A percentile compares a stretch with the other conserved stretches of the same genome.
phyloP scores from a whole-genome alignment of 371 early-diverging fungal species.

The Mucor piriformis region DNA sequence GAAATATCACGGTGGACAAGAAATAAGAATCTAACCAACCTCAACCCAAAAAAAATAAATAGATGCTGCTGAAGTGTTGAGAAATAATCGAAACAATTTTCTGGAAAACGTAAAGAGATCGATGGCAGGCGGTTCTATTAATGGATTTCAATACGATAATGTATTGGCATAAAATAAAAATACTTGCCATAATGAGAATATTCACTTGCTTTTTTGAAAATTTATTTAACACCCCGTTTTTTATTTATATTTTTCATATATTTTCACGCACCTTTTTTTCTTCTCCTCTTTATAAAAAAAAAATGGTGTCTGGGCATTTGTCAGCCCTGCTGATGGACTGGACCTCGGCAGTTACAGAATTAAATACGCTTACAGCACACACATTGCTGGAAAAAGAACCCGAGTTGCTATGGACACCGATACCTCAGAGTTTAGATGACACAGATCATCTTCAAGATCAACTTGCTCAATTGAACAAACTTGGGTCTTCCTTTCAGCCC shows the following conservation, averaged over 20 bases:
- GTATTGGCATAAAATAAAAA: conserved; percentile 34
- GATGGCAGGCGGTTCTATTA: conserved; percentile 73
- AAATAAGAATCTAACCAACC: too few species aligned
- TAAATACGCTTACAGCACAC: conserved; percentile 26
- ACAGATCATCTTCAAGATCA: conserved; percentile 17
- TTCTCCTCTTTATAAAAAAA: neutral
- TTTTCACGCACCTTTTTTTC: neutral
- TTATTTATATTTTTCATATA: neutral
- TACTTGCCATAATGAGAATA: neutral
- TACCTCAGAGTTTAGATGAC: conserved; percentile 21
- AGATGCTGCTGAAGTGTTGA: conserved; percentile 83
- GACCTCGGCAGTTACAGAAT: conserved; percentile 34
- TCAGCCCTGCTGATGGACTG: conserved; percentile 34
- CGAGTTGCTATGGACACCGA: conserved; percentile 39
- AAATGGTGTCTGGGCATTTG: conserved; percentile 9
- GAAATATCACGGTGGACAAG: too few species aligned
- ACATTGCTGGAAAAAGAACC: conserved; percentile 26
- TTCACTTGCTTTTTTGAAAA: neutral
- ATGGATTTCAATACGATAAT: conserved; percentile 67
- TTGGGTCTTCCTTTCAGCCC: conserved; percentile 30
- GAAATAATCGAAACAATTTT: conserved; percentile 66
- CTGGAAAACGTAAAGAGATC: conserved; percentile 68
- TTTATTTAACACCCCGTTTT: neutral
- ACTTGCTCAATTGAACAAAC: conserved; percentile 19
- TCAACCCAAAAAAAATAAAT: too few species aligned